Evolutionary conservation across 164 flowering plant genomes (phyloP).

Genomic region (Dillenia turbinata): DNA sequence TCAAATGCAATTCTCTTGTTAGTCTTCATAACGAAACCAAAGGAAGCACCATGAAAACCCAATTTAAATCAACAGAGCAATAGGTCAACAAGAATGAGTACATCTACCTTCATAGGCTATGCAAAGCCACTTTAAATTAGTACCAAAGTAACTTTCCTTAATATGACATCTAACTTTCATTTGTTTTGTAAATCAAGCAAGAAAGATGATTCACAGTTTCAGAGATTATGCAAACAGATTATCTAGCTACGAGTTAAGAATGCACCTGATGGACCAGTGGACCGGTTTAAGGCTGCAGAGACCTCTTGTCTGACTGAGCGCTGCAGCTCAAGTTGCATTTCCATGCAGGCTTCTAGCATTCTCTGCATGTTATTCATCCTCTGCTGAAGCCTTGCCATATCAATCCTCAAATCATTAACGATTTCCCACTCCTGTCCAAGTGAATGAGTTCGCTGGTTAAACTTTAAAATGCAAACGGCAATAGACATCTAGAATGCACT

Average conservation of each 20-base stretch:
- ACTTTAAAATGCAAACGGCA: no score
- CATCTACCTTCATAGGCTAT: no score
- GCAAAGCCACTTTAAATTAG: no score
- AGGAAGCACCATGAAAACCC: no score
- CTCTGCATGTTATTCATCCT: conserved; percentile 89
- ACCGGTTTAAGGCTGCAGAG: conserved; percentile 81
- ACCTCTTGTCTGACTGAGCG: conserved; percentile 90
- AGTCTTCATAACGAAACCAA: background rate
- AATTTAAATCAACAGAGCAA: no score
- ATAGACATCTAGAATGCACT: no score
- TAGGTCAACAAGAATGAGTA: no score
- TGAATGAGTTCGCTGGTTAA: background rate
- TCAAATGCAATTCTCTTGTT: background rate
- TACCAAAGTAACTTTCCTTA: no score
- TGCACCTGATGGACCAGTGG: conserved; percentile 53
- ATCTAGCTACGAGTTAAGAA: background rate
- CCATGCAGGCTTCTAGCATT: conserved; percentile 97
- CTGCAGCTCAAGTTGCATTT: conserved; percentile 98
- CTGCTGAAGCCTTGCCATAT: conserved; percentile 87
- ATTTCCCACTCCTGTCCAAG: conserved; percentile 80
- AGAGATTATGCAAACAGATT: no score
- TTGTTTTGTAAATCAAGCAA: no score
- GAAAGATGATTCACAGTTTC: no score
- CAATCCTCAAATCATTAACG: conserved; percentile 81
- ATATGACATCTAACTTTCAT: no score